Percentiles rank a stretch among this genome's conserved stretches.
Conservation (phyloP, 2,329 filamentous ascomycete species). For the Talaromyces albobiverticillius region DNA sequence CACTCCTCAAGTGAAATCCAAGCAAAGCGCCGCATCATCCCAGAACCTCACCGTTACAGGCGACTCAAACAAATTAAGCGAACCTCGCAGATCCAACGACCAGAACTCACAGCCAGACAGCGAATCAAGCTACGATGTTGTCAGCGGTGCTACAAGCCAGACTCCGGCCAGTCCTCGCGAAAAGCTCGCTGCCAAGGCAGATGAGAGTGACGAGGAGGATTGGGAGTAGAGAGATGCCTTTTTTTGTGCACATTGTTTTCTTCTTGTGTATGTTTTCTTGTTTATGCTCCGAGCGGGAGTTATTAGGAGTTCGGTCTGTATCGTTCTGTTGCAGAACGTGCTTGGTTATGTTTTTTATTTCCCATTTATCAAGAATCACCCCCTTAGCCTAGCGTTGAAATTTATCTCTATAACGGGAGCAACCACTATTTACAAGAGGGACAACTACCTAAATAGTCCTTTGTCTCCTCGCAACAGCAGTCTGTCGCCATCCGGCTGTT, state of each 20-base stretch:
- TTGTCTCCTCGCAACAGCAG: too few relatives aligned
- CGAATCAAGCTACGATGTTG: slow-evolving; percentile 93
- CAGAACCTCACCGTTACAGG: slow-evolving; percentile 30
- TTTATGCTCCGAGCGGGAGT: slow-evolving; percentile 10
- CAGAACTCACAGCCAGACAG: slow-evolving; percentile 89
- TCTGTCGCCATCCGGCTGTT: too few relatives aligned
- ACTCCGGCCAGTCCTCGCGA: slow-evolving; percentile 66
- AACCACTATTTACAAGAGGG: background rate
- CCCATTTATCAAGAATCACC: background rate
- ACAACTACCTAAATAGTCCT: too few relatives aligned
- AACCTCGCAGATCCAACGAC: slow-evolving; percentile 73
- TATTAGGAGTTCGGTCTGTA: background rate
- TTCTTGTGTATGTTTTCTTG: background rate
- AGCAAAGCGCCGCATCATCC: slow-evolving; percentile 26
- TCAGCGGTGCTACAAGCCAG: slow-evolving; percentile 76
- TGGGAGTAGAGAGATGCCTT: slow-evolving; percentile 61
- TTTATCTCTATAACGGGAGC: background rate
- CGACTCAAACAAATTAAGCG: slow-evolving; percentile 55
- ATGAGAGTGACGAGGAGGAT: slow-evolving; percentile 70
- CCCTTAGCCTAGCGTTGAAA: background rate
- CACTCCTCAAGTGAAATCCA: slow-evolving; percentile 42
- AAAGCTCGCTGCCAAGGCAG: slow-evolving; percentile 34
- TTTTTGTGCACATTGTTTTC: too few relatives aligned
- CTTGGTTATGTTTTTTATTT: background rate
- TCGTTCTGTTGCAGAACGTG: background rate